Evolutionary conservation across 2,329 filamentous ascomycete species (phyloP), one percentile per base, ranked within the genome.

Genomic region (Cytospora mali): DNA sequence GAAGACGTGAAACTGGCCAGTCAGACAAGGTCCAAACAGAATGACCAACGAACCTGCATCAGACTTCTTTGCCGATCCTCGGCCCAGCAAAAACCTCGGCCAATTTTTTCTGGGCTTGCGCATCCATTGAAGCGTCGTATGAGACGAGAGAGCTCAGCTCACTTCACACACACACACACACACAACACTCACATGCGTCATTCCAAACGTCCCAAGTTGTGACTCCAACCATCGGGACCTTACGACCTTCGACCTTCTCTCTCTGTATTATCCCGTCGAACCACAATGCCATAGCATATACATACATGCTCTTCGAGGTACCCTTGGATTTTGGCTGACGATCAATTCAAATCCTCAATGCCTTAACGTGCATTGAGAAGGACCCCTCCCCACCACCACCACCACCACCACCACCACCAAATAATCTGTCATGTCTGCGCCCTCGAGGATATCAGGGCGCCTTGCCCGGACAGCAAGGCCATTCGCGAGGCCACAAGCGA

Each of bases 391-490:
- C 58, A 48, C 57, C 33, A 53, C 35, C 9, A 39, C 27, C 23
- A 42, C 13, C 46, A 21, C 25, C 57, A 29, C 39, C 27, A 31
- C n/a, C 29, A 31, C 49, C 25, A 39, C 13, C 18, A n/a, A n/a
- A n/a, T n/a, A 33, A 11, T 51, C 51, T 35, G 29, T 28, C 58
- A 71, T 72, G 71, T 69, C 68, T 62, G 64, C 72, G 48, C 69
- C 70, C 49, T 64, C 65, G 63, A 70, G 71, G 31, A 66, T 73
- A 62, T 67, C 70, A 51, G 65, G 67, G 52, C 61, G 67, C 51
- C 68, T 72, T 61, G 69, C 68, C 62, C 68, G 70, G 61, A 64
- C 66, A 21, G 35, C 62, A 29, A 59, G 62, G 27, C 55, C 58
- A 25, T 42, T 62, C 18, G 51, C 62, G 13, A 64, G 42, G 14